phyloP scores from a whole-genome alignment of 2,329 filamentous ascomycete genomes.

The Karstenula rhodostoma region DNA sequence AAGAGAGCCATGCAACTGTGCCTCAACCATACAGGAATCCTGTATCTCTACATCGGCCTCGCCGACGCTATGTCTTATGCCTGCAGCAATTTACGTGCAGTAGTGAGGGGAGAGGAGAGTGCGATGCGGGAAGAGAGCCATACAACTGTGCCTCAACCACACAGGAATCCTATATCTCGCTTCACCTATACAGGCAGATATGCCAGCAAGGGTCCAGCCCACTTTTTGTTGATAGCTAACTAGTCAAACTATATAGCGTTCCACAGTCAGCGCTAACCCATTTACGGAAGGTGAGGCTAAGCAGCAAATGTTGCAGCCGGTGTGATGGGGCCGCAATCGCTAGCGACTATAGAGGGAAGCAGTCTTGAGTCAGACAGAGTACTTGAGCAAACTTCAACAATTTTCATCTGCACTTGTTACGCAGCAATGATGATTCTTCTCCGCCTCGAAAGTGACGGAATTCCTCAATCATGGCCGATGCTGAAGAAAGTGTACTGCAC shows the following conservation, averaged over 20 bases:
- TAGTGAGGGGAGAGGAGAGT: too few relatives aligned
- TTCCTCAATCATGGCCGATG: too few relatives aligned
- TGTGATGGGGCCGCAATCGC: conserved; percentile 12
- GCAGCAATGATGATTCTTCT: too few relatives aligned
- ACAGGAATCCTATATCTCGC: conserved; percentile 2
- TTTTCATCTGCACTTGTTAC: too few relatives aligned
- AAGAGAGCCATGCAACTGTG: conserved; percentile 13
- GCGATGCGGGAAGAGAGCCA: background rate
- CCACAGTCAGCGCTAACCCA: conserved; percentile 8
- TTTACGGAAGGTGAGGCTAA: conserved; percentile 1
- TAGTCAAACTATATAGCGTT: background rate
- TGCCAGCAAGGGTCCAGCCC: conserved; percentile 6
- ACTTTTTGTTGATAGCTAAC: background rate
- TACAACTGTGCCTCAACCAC: conserved; percentile 6
- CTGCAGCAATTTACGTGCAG: conserved; percentile 12
- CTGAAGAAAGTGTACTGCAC: too few relatives aligned
- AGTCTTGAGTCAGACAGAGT: too few relatives aligned
- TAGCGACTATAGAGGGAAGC: conserved; percentile 14
- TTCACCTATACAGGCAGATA: background rate
- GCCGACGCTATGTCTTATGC: conserved; percentile 9
- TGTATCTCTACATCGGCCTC: conserved; percentile 9
- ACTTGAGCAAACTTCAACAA: too few relatives aligned
- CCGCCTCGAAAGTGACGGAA: too few relatives aligned
- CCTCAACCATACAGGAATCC: conserved; percentile 8
- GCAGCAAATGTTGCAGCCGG: conserved; percentile 9